Evolutionary conservation across 2,329 filamentous ascomycete genomes (phyloP).

Genomic region (Ophiocordyceps camponoti-floridani): DNA sequence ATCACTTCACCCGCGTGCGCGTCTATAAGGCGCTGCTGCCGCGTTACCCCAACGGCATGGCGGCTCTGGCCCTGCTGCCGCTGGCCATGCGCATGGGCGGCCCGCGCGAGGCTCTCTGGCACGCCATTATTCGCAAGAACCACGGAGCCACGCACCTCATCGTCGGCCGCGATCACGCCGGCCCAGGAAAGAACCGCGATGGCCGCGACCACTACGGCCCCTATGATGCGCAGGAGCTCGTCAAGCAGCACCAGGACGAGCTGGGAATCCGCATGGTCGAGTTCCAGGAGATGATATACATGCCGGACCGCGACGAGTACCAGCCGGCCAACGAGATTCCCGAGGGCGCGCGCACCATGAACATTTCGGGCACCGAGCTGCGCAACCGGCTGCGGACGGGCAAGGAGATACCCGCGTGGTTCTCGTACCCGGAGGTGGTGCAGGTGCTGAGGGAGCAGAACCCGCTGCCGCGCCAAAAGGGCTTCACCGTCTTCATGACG

Average conservation of each 20-base stretch:
- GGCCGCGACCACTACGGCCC: conserved; percentile 95
- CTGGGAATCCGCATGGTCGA: conserved; percentile 97
- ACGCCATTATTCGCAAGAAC: conserved; percentile 99
- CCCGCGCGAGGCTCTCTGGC: conserved; percentile 96
- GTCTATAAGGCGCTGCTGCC: conserved; percentile 95
- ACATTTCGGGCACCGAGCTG: conserved; percentile 81
- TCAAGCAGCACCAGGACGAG: conserved; percentile 92
- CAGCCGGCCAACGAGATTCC: conserved; percentile 79
- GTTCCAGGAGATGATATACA: conserved; percentile 99
- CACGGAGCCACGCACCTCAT: conserved; percentile 99
- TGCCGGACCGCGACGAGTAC: conserved; percentile 95
- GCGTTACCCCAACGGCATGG: conserved; percentile 98
- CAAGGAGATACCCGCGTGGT: conserved; percentile 95
- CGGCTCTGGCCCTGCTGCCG: conserved; percentile 81
- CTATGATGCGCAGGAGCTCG: conserved; percentile 90
- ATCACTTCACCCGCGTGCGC: conserved; percentile 97
- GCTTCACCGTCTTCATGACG: conserved; percentile 96
- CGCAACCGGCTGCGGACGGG: conserved; percentile 80
- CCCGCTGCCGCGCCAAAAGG: conserved; percentile 76
- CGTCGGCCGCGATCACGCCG: conserved; percentile 93
- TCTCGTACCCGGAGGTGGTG: conserved; percentile 98
- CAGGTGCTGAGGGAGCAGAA: conserved; percentile 91
- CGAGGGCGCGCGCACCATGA: conserved; percentile 65
- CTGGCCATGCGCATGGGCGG: conserved; percentile 99
- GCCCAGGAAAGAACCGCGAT: conserved; percentile 94